These are phyloP conservation scores for Neurospora pannonica DNA, from an alignment of 495 filamentous ascomycete species.

Conservation along the genomic window DNA sequence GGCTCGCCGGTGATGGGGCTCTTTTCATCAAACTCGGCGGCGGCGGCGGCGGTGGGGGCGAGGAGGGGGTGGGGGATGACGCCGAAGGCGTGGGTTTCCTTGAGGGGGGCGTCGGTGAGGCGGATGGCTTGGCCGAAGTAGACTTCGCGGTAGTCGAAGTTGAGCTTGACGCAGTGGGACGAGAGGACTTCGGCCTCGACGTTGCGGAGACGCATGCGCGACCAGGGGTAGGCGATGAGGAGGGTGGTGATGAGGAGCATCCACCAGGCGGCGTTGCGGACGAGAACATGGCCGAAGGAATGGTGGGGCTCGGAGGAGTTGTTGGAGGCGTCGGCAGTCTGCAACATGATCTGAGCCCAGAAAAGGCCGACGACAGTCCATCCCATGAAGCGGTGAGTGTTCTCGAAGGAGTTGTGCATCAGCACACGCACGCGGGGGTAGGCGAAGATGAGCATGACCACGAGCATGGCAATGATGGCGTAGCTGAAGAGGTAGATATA, in stretches of 20 bases:
- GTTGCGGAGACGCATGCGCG: constrained; percentile 49
- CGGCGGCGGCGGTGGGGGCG: neutral
- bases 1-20: constrained; percentile 19
- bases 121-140: constrained; percentile 47
- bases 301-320: neutral
- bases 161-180: constrained; percentile 60
- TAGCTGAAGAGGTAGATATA: constrained; percentile 37
- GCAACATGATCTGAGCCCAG: constrained; percentile 39
- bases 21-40: neutral
- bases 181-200: constrained; percentile 57
- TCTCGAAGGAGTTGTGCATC: constrained; percentile 58
- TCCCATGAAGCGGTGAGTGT: constrained; percentile 55
- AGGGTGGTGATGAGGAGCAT: constrained; percentile 51
- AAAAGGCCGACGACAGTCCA: constrained; percentile 55
- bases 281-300: constrained; percentile 27
- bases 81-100: constrained; percentile 77
- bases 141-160: constrained; percentile 52
- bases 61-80: constrained; percentile 48
- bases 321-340: constrained; percentile 13
- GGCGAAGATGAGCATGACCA: constrained; percentile 33
- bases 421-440: constrained; percentile 43
- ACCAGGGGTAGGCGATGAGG: constrained; percentile 58
- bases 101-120: constrained; percentile 48
- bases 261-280: constrained; percentile 57
- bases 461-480: constrained; percentile 31